Evolutionary conservation across 2,329 filamentous ascomycete species (phyloP).

Genomic region (Penicillium nordicum): DNA sequence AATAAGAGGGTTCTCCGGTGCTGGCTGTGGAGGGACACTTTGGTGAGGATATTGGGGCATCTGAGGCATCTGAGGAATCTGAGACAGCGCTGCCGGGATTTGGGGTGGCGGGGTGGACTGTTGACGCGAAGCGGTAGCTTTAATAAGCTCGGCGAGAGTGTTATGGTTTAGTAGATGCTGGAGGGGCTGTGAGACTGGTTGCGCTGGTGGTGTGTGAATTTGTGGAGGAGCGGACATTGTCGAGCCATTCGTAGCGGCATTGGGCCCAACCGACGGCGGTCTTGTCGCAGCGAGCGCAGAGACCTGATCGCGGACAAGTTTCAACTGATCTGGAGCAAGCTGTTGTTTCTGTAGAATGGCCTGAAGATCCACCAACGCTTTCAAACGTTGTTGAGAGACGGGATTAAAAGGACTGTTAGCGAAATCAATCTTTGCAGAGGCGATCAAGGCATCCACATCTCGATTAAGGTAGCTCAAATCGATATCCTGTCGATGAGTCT

Average conservation of each 20-base stretch:
- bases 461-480: constrained; percentile 71
- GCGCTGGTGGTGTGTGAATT: constrained; percentile 42
- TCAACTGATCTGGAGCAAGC: constrained; percentile 75
- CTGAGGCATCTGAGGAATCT: constrained; percentile 52
- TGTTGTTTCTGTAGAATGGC: constrained; percentile 72
- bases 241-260: constrained; percentile 17
- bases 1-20: constrained; percentile 59
- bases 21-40: constrained; percentile 51
- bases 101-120: constrained; percentile 47
- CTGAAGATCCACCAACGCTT: constrained; percentile 82
- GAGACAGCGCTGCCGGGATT: constrained; percentile 45
- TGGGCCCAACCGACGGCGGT: constrained; percentile 16
- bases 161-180: constrained; percentile 42
- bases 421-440: constrained; percentile 68
- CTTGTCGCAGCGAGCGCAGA: constrained; percentile 61
- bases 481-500: constrained; percentile 38
- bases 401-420: constrained; percentile 72
- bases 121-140: constrained; percentile 42
- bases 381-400: constrained; percentile 72
- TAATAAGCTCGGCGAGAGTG: constrained; percentile 46
- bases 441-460: constrained; percentile 77
- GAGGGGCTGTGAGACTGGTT: constrained; percentile 36
- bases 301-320: constrained; percentile 81
- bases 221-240: constrained; percentile 32
- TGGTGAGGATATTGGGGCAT: constrained; percentile 59